Evolutionary conservation across 495 filamentous ascomycete species (phyloP).

Genomic region (Chaetomidium leptoderma): DNA sequence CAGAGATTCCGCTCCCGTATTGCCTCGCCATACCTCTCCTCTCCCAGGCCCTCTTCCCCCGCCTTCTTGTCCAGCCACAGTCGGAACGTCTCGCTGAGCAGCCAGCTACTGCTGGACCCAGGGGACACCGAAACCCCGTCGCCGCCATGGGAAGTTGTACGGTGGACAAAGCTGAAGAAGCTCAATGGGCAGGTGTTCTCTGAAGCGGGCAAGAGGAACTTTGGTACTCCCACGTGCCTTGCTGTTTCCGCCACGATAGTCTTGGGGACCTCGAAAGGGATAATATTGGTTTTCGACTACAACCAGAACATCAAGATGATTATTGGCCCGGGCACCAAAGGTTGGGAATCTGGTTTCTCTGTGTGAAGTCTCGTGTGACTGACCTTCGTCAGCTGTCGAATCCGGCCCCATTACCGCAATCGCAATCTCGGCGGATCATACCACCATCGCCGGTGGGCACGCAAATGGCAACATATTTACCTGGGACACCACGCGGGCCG

Average conservation of each 20-base stretch:
- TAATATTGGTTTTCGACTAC: slow-evolving; percentile 94
- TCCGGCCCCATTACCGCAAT: slow-evolving; percentile 82
- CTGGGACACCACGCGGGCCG: slow-evolving; percentile 81
- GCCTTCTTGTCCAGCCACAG: slow-evolving; percentile 72
- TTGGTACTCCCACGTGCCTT: slow-evolving; percentile 87
- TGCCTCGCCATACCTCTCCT: slow-evolving; percentile 50
- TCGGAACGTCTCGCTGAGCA: slow-evolving; percentile 66
- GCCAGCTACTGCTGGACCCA: slow-evolving; percentile 52
- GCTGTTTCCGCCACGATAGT: slow-evolving; percentile 86
- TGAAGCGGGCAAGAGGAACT: slow-evolving; percentile 88
- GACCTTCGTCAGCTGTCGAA: slow-evolving; percentile 65
- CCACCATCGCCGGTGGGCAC: slow-evolving; percentile 86
- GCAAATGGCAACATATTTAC: slow-evolving; percentile 90
- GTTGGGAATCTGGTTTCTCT: slow-evolving; percentile 41
- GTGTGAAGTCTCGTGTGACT: slow-evolving; percentile 14
- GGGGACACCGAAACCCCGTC: slow-evolving; percentile 61
- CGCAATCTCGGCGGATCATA: slow-evolving; percentile 88
- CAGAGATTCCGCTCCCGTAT: slow-evolving; percentile 87
- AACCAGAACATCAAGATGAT: slow-evolving; percentile 90
- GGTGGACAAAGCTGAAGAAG: slow-evolving; percentile 92
- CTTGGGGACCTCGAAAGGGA: slow-evolving; percentile 87
- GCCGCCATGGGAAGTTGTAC: slow-evolving; percentile 91
- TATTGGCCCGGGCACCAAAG: slow-evolving; percentile 91
- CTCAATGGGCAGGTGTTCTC: slow-evolving; percentile 87
- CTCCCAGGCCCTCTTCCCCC: slow-evolving; percentile 71